Conservation (phyloP, 331 rosid species). For the Pyrus hybrid region DNA sequence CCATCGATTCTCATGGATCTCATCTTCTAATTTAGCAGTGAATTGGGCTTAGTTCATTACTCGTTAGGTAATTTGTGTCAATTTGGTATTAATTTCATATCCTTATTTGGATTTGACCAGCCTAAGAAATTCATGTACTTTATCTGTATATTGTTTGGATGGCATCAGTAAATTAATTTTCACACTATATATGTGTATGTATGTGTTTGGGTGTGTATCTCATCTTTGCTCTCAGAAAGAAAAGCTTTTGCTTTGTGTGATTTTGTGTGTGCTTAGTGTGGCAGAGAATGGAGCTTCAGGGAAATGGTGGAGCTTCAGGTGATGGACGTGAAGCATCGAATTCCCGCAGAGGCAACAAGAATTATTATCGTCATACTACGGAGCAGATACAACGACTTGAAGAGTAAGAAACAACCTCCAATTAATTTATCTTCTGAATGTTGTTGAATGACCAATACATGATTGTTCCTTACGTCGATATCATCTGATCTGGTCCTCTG, state of each 20-base stretch:
- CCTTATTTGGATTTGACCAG: slow-evolving; percentile 12
- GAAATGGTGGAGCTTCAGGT: slow-evolving; percentile 9
- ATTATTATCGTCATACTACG: slow-evolving; percentile 32
- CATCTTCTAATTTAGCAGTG: background rate
- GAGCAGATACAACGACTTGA: slow-evolving; percentile 44
- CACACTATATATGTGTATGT: background rate
- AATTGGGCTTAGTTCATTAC: background rate
- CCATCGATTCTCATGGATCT: background rate
- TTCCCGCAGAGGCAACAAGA: slow-evolving; percentile 8
- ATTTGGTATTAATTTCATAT: background rate
- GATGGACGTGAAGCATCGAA: slow-evolving; percentile 9
- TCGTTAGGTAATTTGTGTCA: background rate
- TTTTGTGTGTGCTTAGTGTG: background rate
- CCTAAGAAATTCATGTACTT: background rate
- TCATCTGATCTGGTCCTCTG: background rate
- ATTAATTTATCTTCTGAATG: background rate
- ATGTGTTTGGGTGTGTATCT: background rate
- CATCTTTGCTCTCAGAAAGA: background rate
- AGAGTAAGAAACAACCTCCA: slow-evolving; percentile 30
- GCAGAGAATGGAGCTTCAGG: slow-evolving; percentile 13
- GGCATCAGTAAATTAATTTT: background rate
- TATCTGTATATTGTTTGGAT: background rate
- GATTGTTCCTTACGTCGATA: background rate
- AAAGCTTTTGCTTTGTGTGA: background rate
- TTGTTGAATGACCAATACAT: background rate